Percentiles rank a stretch among this genome's conserved stretches.
phyloP scores from a whole-genome alignment of 768 basidiomycete genomes.

The Pisolithus microcarpus region DNA sequence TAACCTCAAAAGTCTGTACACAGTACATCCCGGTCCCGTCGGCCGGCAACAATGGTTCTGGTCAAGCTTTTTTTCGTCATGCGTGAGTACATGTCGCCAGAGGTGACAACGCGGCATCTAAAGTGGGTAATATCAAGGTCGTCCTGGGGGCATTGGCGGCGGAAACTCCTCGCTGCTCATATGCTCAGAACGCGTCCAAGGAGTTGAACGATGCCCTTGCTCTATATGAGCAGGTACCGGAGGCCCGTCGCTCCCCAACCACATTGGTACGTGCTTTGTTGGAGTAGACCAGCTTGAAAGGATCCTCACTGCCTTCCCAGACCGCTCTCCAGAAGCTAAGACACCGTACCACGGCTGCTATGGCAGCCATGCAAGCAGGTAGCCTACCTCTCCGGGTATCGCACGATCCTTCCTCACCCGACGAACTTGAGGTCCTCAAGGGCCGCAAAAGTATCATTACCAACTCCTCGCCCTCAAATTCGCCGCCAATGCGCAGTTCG shows the following conservation, averaged over 20 bases:
- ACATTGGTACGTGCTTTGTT: slow-evolving; percentile 25
- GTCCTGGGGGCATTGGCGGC: slow-evolving; percentile 41
- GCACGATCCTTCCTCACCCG: slow-evolving; percentile 13
- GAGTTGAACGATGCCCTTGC: slow-evolving; percentile 32
- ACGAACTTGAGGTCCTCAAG: slow-evolving; percentile 34
- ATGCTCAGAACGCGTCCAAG: slow-evolving; percentile 33
- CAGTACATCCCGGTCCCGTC: slow-evolving; percentile 27
- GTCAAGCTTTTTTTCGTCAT: slow-evolving; percentile 43
- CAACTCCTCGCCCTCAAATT: slow-evolving; percentile 20
- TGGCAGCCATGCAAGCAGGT: slow-evolving; percentile 23
- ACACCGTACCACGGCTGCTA: slow-evolving; percentile 29
- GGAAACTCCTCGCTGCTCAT: slow-evolving; percentile 37
- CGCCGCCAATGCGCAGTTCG: slow-evolving; percentile 19
- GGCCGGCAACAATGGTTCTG: slow-evolving; percentile 44
- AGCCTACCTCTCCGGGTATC: slow-evolving; percentile 5
- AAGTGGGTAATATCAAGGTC: slow-evolving; percentile 23
- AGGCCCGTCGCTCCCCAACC: slow-evolving; percentile 29
- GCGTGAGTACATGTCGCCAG: slow-evolving; percentile 29
- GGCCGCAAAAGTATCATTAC: slow-evolving; percentile 32
- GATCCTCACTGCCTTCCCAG: slow-evolving; percentile 17
- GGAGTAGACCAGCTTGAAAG: not conserved
- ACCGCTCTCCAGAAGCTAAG: slow-evolving; percentile 32
- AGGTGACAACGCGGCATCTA: not conserved
- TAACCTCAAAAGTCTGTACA: slow-evolving; percentile 32
- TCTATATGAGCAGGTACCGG: slow-evolving; percentile 39